A percentile compares a stretch with the other conserved stretches of the same genome.
phyloP scores from a whole-genome alignment of 768 basidiomycete genomes.

The Podaxis mareebaensis region DNA sequence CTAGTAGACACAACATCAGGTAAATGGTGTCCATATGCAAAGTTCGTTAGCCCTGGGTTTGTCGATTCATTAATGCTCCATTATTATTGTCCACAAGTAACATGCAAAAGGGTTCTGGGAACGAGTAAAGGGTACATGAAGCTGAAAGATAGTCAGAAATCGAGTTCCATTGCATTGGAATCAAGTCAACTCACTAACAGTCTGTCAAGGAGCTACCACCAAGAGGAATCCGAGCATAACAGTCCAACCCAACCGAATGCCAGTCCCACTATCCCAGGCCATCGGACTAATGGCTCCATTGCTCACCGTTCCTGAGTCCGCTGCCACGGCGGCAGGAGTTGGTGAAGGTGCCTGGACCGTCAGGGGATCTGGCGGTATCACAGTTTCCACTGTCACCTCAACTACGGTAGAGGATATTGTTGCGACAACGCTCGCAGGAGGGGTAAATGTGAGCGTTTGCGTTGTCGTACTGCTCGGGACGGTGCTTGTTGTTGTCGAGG shows the following conservation, averaged over 20 bases:
- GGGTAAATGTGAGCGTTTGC: neutral
- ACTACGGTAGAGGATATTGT: slow-evolving; percentile 1
- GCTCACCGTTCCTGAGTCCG: neutral
- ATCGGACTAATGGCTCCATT: neutral
- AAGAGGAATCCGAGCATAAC: neutral
- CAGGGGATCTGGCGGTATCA: neutral
- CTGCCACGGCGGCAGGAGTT: neutral
- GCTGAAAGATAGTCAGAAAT: neutral
- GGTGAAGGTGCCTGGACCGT: neutral
- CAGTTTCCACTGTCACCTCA: neutral
- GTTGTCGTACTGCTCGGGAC: slow-evolving; percentile 15
- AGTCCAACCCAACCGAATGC: neutral
- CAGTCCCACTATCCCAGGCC: neutral
- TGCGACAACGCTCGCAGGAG: neutral
- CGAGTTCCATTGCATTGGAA: neutral
- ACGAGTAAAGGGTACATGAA: neutral
- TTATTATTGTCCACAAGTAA: neutral
- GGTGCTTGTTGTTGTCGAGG: neutral
- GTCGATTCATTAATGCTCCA: neutral
- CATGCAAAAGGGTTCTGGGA: neutral
- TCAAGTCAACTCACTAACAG: neutral
- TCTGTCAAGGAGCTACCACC: neutral
- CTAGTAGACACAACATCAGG: neutral
- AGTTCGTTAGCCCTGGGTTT: neutral
- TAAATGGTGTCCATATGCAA: neutral